These are phyloP conservation scores for Colletotrichum magnum DNA, from an alignment of 2,329 filamentous ascomycete genomes.

Conservation along the genomic window DNA sequence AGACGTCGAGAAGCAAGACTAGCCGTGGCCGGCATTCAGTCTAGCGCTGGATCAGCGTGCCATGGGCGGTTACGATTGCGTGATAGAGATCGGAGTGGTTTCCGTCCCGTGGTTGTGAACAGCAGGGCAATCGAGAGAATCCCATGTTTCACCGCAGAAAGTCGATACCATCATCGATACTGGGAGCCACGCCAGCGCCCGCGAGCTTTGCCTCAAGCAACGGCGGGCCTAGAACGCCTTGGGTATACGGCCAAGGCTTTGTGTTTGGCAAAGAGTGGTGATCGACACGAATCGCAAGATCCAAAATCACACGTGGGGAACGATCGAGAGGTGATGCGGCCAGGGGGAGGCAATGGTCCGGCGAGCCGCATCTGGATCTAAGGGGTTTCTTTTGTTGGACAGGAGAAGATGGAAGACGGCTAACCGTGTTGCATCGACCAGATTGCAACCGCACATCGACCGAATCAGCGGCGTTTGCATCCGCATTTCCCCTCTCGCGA, in stretches of 20 bases:
- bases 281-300: conserved; percentile 37
- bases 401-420: background rate
- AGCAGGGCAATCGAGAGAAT: conserved; percentile 27
- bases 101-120: conserved; percentile 5
- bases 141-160: conserved; percentile 39
- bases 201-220: background rate
- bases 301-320: conserved; percentile 33
- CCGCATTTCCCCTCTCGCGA: background rate
- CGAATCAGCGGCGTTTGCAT: conserved; percentile 24
- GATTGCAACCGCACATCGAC: conserved; percentile 10
- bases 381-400: background rate
- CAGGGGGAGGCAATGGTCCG: conserved; percentile 25
- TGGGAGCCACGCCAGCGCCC: background rate
- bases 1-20: conserved; percentile 18
- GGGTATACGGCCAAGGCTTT: background rate
- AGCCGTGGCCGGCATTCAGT: conserved; percentile 7
- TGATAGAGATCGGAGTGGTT: conserved; percentile 23
- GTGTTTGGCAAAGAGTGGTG: background rate
- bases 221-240: background rate
- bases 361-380: conserved; percentile 29
- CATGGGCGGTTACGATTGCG: conserved; percentile 26
- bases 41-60: conserved; percentile 32
- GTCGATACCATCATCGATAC: conserved; percentile 39
- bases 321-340: background rate
- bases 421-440: conserved; percentile 5